Percentiles rank a stretch among this genome's conserved stretches.
Evolutionary conservation across 2,329 filamentous ascomycete species (phyloP).

Genomic region (Chrysosporium keratinophilum): DNA sequence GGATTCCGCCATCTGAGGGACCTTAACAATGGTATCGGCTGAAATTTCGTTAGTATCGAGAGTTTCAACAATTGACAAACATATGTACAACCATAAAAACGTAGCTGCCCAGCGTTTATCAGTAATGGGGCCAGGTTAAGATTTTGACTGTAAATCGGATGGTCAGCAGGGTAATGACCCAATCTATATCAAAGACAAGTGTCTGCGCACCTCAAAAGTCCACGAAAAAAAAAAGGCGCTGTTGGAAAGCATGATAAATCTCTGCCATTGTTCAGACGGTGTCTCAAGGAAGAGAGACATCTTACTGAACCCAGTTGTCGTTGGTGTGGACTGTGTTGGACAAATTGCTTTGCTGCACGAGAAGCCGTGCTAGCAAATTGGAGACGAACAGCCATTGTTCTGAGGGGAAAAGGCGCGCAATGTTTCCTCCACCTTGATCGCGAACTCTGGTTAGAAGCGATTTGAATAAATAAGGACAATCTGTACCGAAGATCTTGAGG

Average conservation of each 20-base stretch:
- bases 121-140: neutral
- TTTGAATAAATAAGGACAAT: neutral
- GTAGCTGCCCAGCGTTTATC: slow-evolving; percentile 5
- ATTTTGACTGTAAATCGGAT: neutral
- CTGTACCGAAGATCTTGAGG: neutral
- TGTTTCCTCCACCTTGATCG: neutral
- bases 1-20: slow-evolving; percentile 96
- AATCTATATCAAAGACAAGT: neutral
- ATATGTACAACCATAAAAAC: slow-evolving; percentile 12
- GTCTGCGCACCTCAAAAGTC: neutral
- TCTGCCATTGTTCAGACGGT: neutral
- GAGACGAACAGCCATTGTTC: slow-evolving; percentile 33
- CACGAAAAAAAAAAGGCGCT: neutral
- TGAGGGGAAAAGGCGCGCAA: neutral
- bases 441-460: neutral
- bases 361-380: slow-evolving; percentile 27
- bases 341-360: slow-evolving; percentile 12
- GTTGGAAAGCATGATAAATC: neutral
- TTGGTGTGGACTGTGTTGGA: neutral
- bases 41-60: neutral
- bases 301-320: neutral
- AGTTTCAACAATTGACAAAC: neutral
- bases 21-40: slow-evolving; percentile 81
- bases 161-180: neutral
- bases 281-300: neutral